Evolutionary conservation across 2,329 filamentous ascomycete species (phyloP), one percentile per base, ranked within the genome.

Genomic region (Fusarium tanahbumbuense): DNA sequence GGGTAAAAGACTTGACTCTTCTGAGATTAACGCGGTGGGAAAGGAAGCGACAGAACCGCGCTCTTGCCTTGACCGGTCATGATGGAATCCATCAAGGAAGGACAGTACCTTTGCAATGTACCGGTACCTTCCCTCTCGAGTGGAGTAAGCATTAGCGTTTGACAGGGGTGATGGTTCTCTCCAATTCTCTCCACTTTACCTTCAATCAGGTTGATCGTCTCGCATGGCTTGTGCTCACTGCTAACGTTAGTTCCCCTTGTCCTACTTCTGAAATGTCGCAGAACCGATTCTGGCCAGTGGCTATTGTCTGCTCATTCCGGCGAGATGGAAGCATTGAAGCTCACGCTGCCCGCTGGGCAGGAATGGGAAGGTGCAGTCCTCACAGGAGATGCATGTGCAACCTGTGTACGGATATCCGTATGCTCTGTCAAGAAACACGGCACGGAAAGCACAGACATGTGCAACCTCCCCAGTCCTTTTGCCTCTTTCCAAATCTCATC

Each of bases 171-270:
- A 30, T 8, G 44, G 46, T 53, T 54, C 55, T 68, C 68, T 68
- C 64, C 55, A 70, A 67, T 47, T 70, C 68, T 70, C 68, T 11
- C 68, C 68, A 70, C 68, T 58, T 44, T 68, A 48, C 55, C 44
- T 53, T 44, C 58, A 64, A 71, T 71, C 62, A 48, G 64, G 63
- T 67, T 66, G 67, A 73, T 73, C 70, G 60, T 62, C 67, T 52
- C 47, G 61, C 55, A 62, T 67, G 70, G 59, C 60, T 56, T 66
- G 64, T 55, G 63, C 60, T 49, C 16, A 44, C 25, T 54, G 27
- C 32, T 37, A 34, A 34, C 32, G 27, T 48, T 56, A 49, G 42
- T 56, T 49, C 34, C 58, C 49, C 44, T 58, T 23, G 41, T 44
- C 46, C 16, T 49, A 56, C 18, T 23, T 48, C 11, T 13, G 46